Percentiles rank a stretch among this genome's conserved stretches.
Conservation (phyloP, 306 rosid species). For the Rosa multiflora region DNA sequence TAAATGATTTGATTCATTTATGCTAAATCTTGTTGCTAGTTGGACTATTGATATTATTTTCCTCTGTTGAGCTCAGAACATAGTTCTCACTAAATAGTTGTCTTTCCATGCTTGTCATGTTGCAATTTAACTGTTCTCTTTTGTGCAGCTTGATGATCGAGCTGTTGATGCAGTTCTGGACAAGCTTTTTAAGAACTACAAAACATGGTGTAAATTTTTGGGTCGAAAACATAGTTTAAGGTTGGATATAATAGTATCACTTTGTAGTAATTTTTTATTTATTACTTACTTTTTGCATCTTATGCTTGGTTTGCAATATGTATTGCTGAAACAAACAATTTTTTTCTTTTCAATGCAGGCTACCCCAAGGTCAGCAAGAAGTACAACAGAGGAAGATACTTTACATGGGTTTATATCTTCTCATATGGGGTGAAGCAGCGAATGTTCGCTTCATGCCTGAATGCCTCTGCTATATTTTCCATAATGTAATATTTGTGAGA, state of each 20-base stretch:
- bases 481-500: conserved; percentile 54
- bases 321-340: conserved; percentile 25
- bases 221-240: conserved; percentile 87
- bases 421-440: conserved; percentile 95
- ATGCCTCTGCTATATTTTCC: conserved; percentile 91
- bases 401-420: conserved; percentile 93
- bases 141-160: conserved; percentile 88
- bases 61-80: not conserved
- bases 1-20: not conserved
- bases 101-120: conserved; percentile 6
- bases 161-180: conserved; percentile 75
- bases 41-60: not conserved
- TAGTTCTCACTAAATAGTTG: not conserved
- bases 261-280: not conserved
- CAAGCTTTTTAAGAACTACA: conserved; percentile 80
- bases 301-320: conserved; percentile 15
- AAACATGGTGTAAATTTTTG: conserved; percentile 85
- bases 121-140: conserved; percentile 25
- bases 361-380: conserved; percentile 85
- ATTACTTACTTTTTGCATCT: conserved; percentile 5
- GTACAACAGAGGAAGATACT: conserved; percentile 88
- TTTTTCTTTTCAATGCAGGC: conserved; percentile 42
- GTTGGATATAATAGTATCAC: conserved; percentile 41
- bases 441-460: conserved; percentile 95
- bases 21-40: not conserved